phyloP scores from a whole-genome alignment of 345 rosid species.

The Salix caprea region DNA sequence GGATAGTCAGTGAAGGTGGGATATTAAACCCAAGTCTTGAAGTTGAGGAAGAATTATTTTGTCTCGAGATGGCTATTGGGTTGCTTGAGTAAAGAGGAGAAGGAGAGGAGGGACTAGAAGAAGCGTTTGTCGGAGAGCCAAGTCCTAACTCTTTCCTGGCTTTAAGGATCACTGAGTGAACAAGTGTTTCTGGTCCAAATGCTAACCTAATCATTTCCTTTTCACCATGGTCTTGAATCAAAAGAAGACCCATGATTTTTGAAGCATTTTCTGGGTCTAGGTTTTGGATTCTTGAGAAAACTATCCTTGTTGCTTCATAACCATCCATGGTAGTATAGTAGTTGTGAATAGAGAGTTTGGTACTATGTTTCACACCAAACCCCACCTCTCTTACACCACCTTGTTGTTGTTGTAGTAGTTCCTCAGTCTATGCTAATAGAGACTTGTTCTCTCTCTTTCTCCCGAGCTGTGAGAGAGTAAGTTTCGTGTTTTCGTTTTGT shows the following conservation, averaged over 20 bases:
- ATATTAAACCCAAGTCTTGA: slow-evolving; percentile 34
- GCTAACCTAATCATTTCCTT: slow-evolving; percentile 93
- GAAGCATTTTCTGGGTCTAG: slow-evolving; percentile 87
- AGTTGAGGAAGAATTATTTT: slow-evolving; percentile 32
- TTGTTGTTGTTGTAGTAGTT: slow-evolving; percentile 17
- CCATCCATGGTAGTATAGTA: slow-evolving; percentile 55
- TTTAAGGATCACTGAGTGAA: slow-evolving; percentile 62
- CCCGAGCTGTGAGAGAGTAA: slow-evolving; percentile 1
- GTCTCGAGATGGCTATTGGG: slow-evolving; percentile 35
- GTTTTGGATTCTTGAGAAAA: slow-evolving; percentile 74
- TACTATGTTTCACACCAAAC: slow-evolving; percentile 33
- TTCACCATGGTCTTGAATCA: slow-evolving; percentile 89
- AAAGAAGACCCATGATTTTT: slow-evolving; percentile 87
- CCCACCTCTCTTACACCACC: slow-evolving; percentile 2
- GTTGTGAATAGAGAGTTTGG: slow-evolving; percentile 17
- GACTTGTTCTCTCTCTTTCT: not conserved
- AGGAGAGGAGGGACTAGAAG: slow-evolving; percentile 46
- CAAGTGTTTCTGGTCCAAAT: slow-evolving; percentile 76
- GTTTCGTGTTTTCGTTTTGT: not conserved
- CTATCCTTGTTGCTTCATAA: slow-evolving; percentile 84
- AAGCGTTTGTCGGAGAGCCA: slow-evolving; percentile 34
- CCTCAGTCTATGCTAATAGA: slow-evolving; percentile 17
- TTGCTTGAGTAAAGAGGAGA: slow-evolving; percentile 38
- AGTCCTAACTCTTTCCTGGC: slow-evolving; percentile 71
- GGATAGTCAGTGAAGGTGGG: slow-evolving; percentile 38